phyloP scores from a whole-genome alignment of 1,284 basidiomycete genomes.

The Pascua sp. region DNA sequence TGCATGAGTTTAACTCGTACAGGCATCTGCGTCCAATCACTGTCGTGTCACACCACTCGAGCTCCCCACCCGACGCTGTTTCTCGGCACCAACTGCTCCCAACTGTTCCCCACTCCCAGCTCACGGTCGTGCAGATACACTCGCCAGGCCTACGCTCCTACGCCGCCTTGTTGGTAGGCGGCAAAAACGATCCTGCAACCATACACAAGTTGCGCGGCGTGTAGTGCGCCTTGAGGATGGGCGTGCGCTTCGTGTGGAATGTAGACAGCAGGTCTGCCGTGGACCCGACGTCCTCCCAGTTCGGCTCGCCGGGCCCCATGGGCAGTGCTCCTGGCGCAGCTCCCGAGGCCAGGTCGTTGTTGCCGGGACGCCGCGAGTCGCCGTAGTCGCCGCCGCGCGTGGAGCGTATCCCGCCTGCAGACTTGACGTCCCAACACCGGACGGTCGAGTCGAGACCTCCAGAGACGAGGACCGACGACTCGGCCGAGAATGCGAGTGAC shows the following conservation, averaged over 20 bases:
- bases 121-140: background rate
- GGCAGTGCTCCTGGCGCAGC: conserved; percentile 23
- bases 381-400: background rate
- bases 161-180: conserved; percentile 29
- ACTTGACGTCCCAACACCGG: conserved; percentile 91
- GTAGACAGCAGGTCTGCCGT: conserved; percentile 86
- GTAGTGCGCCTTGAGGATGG: conserved; percentile 86
- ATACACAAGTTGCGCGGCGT: conserved; percentile 91
- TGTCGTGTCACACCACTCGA: background rate
- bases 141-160: conserved; percentile 1
- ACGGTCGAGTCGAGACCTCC: conserved; percentile 92
- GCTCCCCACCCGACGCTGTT: background rate
- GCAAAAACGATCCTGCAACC: conserved; percentile 65
- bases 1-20: conserved; percentile 11
- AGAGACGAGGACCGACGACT: conserved; percentile 83
- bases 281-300: conserved; percentile 31
- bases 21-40: background rate
- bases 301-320: conserved; percentile 32
- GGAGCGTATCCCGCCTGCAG: conserved; percentile 61
- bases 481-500: conserved; percentile 85
- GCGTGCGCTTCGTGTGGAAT: conserved; percentile 92
- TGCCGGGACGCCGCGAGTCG: background rate
- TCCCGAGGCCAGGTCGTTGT: background rate
- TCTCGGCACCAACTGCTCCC: background rate
- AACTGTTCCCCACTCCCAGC: background rate